Conservation (phyloP, 2,329 filamentous ascomycete species). For the Herpomyces periplanetae region DNA sequence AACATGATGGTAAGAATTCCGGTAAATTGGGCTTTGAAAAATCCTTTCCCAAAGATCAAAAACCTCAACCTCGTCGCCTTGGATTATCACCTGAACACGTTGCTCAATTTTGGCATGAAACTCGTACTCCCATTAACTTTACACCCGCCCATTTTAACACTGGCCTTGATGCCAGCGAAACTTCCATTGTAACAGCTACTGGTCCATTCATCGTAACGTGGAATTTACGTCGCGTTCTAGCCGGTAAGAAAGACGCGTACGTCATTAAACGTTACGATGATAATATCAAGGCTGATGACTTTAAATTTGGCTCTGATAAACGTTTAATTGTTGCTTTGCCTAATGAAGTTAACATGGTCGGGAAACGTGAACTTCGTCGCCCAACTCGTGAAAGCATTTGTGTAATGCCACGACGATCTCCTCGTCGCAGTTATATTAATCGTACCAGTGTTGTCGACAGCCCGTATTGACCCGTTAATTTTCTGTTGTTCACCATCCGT, state of each 20-base stretch:
- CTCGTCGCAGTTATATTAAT: too few relatives aligned
- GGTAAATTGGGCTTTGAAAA: constrained; percentile 94
- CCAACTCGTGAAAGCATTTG: constrained; percentile 80
- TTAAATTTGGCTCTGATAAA: constrained; percentile 85
- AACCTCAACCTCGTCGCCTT: constrained; percentile 65
- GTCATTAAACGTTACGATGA: constrained; percentile 85
- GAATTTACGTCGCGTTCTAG: constrained; percentile 61
- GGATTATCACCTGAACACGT: constrained; percentile 65
- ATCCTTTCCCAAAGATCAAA: constrained; percentile 57
- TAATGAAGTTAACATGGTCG: constrained; percentile 94
- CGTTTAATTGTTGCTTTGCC: constrained; percentile 88
- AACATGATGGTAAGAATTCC: constrained; percentile 72
- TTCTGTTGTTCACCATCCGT: too few relatives aligned
- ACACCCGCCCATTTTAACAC: constrained; percentile 81
- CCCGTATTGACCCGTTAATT: too few relatives aligned
- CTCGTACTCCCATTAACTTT: constrained; percentile 45
- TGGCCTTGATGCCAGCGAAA: constrained; percentile 38
- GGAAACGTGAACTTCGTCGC: constrained; percentile 40
- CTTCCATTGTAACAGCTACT: constrained; percentile 79
- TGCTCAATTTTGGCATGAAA: constrained; percentile 89
- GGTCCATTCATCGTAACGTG: constrained; percentile 90
- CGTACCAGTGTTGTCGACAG: too few relatives aligned
- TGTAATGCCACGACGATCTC: too few relatives aligned
- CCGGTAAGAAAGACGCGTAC: constrained; percentile 49
- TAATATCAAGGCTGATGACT: constrained; percentile 88